Evolutionary conservation across 768 basidiomycete species (phyloP).

Genomic region (Coprinopsis sp.): DNA sequence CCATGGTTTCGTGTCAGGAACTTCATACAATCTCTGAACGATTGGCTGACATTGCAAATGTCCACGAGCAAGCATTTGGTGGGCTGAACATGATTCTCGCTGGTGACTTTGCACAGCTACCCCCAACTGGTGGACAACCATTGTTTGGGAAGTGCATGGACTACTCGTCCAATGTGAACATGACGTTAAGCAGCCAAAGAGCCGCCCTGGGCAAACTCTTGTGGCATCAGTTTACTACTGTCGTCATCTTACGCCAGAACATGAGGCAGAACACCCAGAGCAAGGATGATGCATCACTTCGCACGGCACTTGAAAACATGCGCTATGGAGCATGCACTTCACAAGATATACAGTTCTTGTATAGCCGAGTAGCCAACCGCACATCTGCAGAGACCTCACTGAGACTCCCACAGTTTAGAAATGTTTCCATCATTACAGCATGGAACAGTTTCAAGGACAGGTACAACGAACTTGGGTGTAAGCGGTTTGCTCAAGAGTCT

Average conservation of each 20-base stretch:
- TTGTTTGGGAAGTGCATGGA: no score
- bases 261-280: constrained; percentile 5
- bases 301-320: constrained; percentile 27
- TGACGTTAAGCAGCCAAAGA: constrained; percentile 11
- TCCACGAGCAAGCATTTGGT: neutral
- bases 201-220: constrained; percentile 21
- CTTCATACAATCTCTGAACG: neutral
- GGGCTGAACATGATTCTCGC: constrained; percentile 23
- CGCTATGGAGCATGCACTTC: constrained; percentile 18
- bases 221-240: constrained; percentile 27
- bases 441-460: constrained; percentile 26
- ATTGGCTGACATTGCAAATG: neutral
- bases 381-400: constrained; percentile 19
- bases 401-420: constrained; percentile 15
- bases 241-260: constrained; percentile 19
- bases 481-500: constrained; percentile 27
- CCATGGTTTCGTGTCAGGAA: constrained; percentile 1
- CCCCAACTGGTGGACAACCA: constrained; percentile 13
- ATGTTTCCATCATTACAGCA: constrained; percentile 30
- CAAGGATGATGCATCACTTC: constrained; percentile 20
- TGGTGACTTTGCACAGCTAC: constrained; percentile 33
- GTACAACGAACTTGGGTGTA: constrained; percentile 23
- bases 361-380: constrained; percentile 13
- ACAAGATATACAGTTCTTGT: constrained; percentile 24
- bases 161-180: neutral